Evolutionary conservation across 2,329 filamentous ascomycete species (phyloP), one percentile per base, ranked within the genome.

Genomic region (Aureobasidium pullulans): DNA sequence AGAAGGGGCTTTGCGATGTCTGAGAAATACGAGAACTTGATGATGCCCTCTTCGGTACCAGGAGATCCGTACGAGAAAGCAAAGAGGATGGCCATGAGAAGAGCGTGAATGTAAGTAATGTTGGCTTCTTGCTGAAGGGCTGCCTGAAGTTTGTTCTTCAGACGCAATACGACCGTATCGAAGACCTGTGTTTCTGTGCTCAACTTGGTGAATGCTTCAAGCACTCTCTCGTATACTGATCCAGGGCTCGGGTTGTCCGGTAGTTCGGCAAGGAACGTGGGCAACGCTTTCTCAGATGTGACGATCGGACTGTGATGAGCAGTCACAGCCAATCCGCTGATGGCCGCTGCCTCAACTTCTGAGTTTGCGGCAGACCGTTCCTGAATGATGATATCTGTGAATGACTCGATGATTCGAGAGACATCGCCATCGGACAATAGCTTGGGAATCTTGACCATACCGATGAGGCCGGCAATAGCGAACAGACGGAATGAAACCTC

Each of bases 121-220:
- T 79, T 76, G 3, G 78, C 75, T 32, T 75, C 71, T 63, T 80
- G 79, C 60, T 79, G 75, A 31, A 84, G 75, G 39, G 85, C 75
- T 15, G 80, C 70, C 52, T 81, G 79, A 31, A 87, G 72, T 65
- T 85, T 87, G 72, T 82, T 86, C 68, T 86, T 80, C 31, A 88
- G 71, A 32, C 84, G 77, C 42, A 85, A 74, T 36, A 86, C 77
- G 8, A 88, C 73, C 0, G 84, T 86, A 61, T 85, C 81, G 62
- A 87, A 86, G 11, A 87, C 76, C 39, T 84, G 79, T 62, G 80
- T 78, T 66, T 87, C 84, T 10, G 77, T 76, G 58, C 82, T 84
- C 19, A 88, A 79, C 64, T 85, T 83, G 2, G 85, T 84, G 61
- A 88, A 79, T 0, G 78, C 83, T 65, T 87, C 84, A 28, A 88